A percentile compares a stretch with the other conserved stretches of the same genome.
Conservation (phyloP, 208 protist species). For the Jaenimonas drosophilae region DNA sequence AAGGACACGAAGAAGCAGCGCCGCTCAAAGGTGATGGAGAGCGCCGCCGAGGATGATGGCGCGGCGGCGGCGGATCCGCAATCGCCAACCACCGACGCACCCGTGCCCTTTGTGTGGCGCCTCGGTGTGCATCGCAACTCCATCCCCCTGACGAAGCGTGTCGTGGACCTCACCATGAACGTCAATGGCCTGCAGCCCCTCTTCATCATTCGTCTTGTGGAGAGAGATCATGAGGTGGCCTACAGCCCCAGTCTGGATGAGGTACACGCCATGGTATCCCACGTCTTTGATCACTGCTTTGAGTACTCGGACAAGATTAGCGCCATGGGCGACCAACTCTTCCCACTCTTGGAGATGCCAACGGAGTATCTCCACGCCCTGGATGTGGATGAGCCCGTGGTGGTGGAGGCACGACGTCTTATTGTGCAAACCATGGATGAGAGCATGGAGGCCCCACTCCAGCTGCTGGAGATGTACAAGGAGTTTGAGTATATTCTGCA, state of each 20-base stretch:
- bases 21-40: slow-evolving; percentile 5
- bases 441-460: slow-evolving; percentile 72
- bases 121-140: slow-evolving; percentile 33
- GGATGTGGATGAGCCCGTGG: slow-evolving; percentile 36
- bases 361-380: slow-evolving; percentile 40
- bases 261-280: slow-evolving; percentile 36
- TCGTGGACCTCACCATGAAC: slow-evolving; percentile 58
- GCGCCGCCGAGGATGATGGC: not conserved
- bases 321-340: slow-evolving; percentile 88
- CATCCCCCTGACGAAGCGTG: slow-evolving; percentile 52
- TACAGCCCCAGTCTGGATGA: slow-evolving; percentile 68
- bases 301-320: slow-evolving; percentile 50
- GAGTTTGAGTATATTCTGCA: slow-evolving; percentile 84
- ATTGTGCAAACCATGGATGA: slow-evolving; percentile 48
- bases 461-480: slow-evolving; percentile 86
- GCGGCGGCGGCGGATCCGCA: slow-evolving; percentile 3
- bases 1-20: slow-evolving; percentile 14
- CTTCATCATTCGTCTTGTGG: slow-evolving; percentile 75
- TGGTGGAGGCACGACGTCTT: slow-evolving; percentile 30
- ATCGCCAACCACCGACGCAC: slow-evolving; percentile 3
- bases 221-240: slow-evolving; percentile 24
- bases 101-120: slow-evolving; percentile 48
- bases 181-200: slow-evolving; percentile 71
- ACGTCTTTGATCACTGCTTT: slow-evolving; percentile 75
- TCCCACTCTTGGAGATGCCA: slow-evolving; percentile 75